Evolutionary conservation across 192 early-diverging fungal species (phyloP).

Genomic region (Fimicolochytrium jonesii): DNA sequence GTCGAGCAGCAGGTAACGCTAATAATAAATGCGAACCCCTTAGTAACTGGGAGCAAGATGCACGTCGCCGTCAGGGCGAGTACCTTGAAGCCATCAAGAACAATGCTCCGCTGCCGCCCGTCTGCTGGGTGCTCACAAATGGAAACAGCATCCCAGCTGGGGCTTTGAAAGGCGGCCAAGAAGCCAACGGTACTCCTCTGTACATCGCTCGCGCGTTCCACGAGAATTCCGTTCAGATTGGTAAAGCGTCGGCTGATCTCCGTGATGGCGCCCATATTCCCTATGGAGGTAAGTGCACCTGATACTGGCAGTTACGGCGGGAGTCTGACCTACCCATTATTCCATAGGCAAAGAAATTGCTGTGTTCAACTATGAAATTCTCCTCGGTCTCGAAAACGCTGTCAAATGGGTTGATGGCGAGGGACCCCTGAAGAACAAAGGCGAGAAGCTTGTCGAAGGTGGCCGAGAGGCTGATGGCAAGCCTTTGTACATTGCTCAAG

Average conservation of each 20-base stretch:
- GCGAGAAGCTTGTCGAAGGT: slow-evolving; percentile 43
- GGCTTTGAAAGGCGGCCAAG: slow-evolving; percentile 57
- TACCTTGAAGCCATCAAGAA: slow-evolving; percentile 8
- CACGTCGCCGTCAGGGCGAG: slow-evolving; percentile 6
- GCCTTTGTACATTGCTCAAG: slow-evolving; percentile 51
- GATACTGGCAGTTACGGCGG: no score
- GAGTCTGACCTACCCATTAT: no score
- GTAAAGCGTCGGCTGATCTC: slow-evolving; percentile 18
- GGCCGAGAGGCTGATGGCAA: slow-evolving; percentile 54
- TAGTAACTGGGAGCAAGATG: slow-evolving; percentile 11
- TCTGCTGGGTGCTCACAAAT: slow-evolving; percentile 14
- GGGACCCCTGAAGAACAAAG: slow-evolving; percentile 40
- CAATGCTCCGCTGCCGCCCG: slow-evolving; percentile 5
- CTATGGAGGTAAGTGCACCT: slow-evolving; percentile 51
- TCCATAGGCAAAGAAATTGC: slow-evolving; percentile 51
- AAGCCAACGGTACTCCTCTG: slow-evolving; percentile 54
- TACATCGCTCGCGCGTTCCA: slow-evolving; percentile 52
- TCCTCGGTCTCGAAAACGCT: slow-evolving; percentile 52
- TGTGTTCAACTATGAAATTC: slow-evolving; percentile 48
- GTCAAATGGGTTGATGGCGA: slow-evolving; percentile 47
- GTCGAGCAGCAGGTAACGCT: no score
- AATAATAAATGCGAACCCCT: no score
- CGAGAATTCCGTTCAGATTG: slow-evolving; percentile 35
- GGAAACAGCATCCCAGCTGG: slow-evolving; percentile 22
- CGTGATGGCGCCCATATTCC: slow-evolving; percentile 39